A percentile compares a stretch with the other conserved stretches of the same genome.
Conservation (phyloP, 164 flowering plant genomes). For the Houttuynia cordata region DNA sequence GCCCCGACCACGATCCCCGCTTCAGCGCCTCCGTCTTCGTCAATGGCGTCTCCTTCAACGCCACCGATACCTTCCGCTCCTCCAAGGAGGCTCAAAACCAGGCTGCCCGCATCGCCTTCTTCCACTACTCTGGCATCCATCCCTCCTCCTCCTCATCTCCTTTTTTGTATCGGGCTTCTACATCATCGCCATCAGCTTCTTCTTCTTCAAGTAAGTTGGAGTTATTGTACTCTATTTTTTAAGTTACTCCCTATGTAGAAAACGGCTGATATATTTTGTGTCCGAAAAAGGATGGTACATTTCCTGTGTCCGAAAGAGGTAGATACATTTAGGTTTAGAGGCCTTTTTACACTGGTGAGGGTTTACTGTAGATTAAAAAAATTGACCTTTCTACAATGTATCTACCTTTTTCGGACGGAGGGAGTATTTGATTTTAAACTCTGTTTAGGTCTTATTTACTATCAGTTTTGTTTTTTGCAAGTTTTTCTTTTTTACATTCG, state of each 20-base stretch:
- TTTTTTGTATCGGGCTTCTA: not conserved
- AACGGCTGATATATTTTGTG: too few species aligned
- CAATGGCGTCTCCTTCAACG: constrained; percentile 19
- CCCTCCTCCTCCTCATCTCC: not conserved
- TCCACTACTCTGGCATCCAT: constrained; percentile 1
- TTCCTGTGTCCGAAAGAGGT: too few species aligned
- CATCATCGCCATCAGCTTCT: too few species aligned
- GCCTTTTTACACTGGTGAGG: too few species aligned
- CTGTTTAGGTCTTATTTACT: not conserved
- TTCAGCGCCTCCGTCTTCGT: constrained; percentile 35
- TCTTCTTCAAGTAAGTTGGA: not conserved
- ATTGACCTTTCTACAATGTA: too few species aligned
- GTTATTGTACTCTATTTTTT: too few species aligned
- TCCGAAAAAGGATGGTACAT: too few species aligned
- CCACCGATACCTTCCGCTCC: constrained; percentile 8
- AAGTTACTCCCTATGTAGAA: too few species aligned
- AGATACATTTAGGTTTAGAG: too few species aligned
- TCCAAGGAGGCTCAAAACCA: constrained; percentile 40
- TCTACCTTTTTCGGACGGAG: too few species aligned
- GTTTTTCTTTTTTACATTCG: too few species aligned
- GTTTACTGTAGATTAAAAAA: too few species aligned
- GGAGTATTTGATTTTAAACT: not conserved
- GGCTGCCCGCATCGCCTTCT: constrained; percentile 27
- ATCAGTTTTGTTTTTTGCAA: not conserved
- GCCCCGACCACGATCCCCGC: constrained; percentile 28